Base-by-base conservation (phyloP, 331 rosid species). In the Pyracantha coccinea region DNA sequence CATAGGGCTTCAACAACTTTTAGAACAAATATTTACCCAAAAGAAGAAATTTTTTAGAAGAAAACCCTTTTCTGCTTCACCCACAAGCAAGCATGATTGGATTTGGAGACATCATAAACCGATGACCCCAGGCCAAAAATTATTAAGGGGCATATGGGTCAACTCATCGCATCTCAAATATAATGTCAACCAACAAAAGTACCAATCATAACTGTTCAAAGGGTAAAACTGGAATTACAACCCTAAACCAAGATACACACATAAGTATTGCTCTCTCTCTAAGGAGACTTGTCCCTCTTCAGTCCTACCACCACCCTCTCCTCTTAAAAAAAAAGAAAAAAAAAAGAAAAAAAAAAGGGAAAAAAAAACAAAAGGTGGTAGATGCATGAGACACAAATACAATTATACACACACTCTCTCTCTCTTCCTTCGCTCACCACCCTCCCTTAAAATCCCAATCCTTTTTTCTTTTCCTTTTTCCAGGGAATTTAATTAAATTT, bases 311-410 rank as follows among this genome's bases (percentile, higher is more conserved):
- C 85, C 84, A 41, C 69, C 84, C 80, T 79, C 75, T 79, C 15
- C 1, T 65, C 77, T 69, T 70, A 57, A 78, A 31, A 80, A 57
- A 53, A 65, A 25, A n/a, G 12, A 47, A 27, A 59, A 57, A 24
- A 27, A 28, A 7, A 62, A 15, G 13, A 10, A 24, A 62, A 73
- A 53, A 4, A 19, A 21, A 41, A 24, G 2, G 20, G 12, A 33
- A 86, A 54, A 73, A 25, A 80, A 83, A 85, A 85, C 92, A 86
- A 86, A 90, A 90, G 90, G 92, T 89, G 92, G 90, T 85, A 87
- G 94, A 87, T 89, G 94, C 94, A 89, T 89, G 90, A 89, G 91
- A 89, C 88, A 81, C 88, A 85, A 79, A 75, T 73, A 77, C 85
- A 41, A 41, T 41, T 41, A 3, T 5, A 82, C 53, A 78, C 74